A percentile compares a stretch with the other conserved stretches of the same genome.
phyloP scores from a whole-genome alignment of 2,329 filamentous ascomycete genomes.

The Apiospora saccharicola region DNA sequence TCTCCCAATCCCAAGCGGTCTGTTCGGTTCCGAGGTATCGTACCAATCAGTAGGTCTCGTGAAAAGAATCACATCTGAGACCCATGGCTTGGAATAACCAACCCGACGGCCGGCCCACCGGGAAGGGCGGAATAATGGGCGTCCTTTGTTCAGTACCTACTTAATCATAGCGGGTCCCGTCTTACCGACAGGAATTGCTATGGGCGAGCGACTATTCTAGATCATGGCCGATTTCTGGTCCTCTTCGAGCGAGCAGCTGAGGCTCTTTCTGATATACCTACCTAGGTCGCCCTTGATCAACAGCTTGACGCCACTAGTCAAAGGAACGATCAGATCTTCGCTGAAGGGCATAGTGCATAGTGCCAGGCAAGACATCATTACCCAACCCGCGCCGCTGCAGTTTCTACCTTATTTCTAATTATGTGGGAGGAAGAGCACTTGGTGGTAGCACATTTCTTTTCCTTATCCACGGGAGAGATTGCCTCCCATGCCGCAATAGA shows the following conservation, averaged over 20 bases:
- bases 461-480: not conserved
- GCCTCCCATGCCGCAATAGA: slow-evolving; percentile 16
- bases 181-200: not conserved
- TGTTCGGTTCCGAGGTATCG: not conserved
- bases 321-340: not conserved
- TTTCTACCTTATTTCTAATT: not conserved
- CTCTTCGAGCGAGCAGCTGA: not conserved
- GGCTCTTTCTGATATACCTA: slow-evolving; percentile 8
- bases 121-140: not conserved
- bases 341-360: not conserved
- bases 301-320: not conserved
- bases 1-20: not conserved
- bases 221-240: not conserved
- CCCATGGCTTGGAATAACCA: slow-evolving; percentile 8
- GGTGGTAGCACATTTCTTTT: slow-evolving; percentile 1
- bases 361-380: not conserved
- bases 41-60: not conserved
- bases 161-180: not conserved
- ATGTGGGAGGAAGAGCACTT: not conserved
- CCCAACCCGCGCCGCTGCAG: not conserved
- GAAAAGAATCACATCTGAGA: slow-evolving; percentile 18
- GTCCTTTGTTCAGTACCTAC: not conserved
- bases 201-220: not conserved
- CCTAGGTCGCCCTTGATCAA: not conserved
- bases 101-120: slow-evolving; percentile 11